Percentiles rank a stretch among this genome's conserved stretches.
phyloP scores from a whole-genome alignment of 768 basidiomycete species.

The Termitomyces eurrhizus region DNA sequence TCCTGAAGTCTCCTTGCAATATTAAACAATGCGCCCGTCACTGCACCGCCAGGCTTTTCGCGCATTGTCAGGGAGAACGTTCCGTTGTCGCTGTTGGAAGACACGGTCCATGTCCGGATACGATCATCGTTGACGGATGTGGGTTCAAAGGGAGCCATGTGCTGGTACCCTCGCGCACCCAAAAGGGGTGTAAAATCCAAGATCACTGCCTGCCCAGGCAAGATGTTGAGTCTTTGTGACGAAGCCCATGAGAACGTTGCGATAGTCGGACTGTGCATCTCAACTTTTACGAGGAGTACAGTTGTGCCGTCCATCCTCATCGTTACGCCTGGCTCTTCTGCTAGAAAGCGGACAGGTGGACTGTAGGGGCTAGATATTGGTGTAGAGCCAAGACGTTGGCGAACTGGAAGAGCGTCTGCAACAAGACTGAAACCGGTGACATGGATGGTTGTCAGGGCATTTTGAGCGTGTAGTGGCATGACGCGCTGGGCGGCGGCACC shows the following conservation, averaged over 20 bases:
- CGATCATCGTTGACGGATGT: slow-evolving; percentile 55
- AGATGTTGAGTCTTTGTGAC: slow-evolving; percentile 27
- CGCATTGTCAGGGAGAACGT: slow-evolving; percentile 51
- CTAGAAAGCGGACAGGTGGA: slow-evolving; percentile 50
- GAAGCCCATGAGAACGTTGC: slow-evolving; percentile 52
- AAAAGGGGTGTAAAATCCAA: slow-evolving; percentile 51
- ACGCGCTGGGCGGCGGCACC: slow-evolving; percentile 43
- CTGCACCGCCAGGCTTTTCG: slow-evolving; percentile 45
- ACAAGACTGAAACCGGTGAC: slow-evolving; percentile 54
- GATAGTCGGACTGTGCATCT: slow-evolving; percentile 42
- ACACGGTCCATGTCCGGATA: slow-evolving; percentile 64
- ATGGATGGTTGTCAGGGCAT: slow-evolving; percentile 42
- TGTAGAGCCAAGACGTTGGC: slow-evolving; percentile 29
- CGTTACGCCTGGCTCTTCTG: slow-evolving; percentile 36
- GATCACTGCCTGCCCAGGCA: slow-evolving; percentile 50
- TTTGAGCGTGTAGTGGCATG: slow-evolving; percentile 47
- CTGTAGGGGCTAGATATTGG: slow-evolving; percentile 47
- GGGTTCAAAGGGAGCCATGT: slow-evolving; percentile 45
- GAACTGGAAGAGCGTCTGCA: slow-evolving; percentile 49
- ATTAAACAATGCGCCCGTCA: slow-evolving; percentile 53
- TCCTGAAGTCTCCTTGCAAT: slow-evolving; percentile 40
- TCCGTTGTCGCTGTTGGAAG: slow-evolving; percentile 25
- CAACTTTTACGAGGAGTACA: slow-evolving; percentile 34
- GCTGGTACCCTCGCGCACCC: slow-evolving; percentile 42
- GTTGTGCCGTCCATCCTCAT: slow-evolving; percentile 27